These are phyloP conservation scores for Daldinia vernicosa DNA, from an alignment of 495 filamentous ascomycete species.

Conservation along the genomic window DNA sequence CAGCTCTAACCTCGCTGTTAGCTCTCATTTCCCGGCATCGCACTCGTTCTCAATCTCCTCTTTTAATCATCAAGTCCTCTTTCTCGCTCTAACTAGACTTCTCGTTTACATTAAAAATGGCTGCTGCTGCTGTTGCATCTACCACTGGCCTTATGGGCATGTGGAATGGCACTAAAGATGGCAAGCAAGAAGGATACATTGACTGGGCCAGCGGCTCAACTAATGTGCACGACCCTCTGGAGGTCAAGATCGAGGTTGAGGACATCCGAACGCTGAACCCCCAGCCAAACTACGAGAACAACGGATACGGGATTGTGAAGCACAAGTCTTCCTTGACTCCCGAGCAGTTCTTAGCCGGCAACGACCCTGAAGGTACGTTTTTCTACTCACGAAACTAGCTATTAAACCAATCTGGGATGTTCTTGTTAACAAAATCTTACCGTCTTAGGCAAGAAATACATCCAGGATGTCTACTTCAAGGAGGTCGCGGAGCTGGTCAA, in stretches of 20 bases:
- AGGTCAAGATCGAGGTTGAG: conserved; percentile 42
- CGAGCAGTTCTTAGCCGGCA: conserved; percentile 44
- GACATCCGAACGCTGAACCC: conserved; percentile 42
- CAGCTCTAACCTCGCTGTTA: not conserved
- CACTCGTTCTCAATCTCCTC: conserved; percentile 11
- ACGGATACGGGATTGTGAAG: conserved; percentile 45
- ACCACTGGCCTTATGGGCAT: conserved; percentile 46
- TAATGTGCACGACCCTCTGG: conserved; percentile 40
- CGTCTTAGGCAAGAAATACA: conserved; percentile 38
- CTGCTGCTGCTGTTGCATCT: conserved; percentile 41
- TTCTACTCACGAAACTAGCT: not conserved
- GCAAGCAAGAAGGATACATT: conserved; percentile 37
- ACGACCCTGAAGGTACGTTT: conserved; percentile 40
- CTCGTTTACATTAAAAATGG: conserved; percentile 25
- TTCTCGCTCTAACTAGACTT: not conserved
- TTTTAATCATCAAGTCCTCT: not conserved
- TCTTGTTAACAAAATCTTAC: conserved; percentile 6
- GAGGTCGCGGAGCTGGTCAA: conserved; percentile 44
- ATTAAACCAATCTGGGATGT: not conserved
- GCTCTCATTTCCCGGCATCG: conserved; percentile 9
- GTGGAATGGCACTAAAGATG: conserved; percentile 45
- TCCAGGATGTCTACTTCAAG: conserved; percentile 45
- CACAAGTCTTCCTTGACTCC: conserved; percentile 43
- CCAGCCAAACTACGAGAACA: conserved; percentile 34
- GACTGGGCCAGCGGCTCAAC: conserved; percentile 42